Conservation (phyloP, 257 asterid genomes). For the Solanum dulcamara region DNA sequence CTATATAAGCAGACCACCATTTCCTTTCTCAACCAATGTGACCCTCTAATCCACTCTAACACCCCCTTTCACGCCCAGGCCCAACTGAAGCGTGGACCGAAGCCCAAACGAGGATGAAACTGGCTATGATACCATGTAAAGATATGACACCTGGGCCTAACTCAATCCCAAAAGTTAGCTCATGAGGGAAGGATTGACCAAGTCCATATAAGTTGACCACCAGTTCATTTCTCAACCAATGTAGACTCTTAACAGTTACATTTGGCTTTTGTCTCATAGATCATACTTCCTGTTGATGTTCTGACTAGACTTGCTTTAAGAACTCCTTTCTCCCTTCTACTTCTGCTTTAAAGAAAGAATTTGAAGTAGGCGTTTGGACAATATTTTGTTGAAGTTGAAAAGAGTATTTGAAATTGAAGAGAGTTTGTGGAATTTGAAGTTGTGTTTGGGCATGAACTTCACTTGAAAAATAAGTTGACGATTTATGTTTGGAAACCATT, state of each 20-base stretch:
- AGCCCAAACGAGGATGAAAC: no score
- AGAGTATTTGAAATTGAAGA: background rate
- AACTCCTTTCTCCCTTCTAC: background rate
- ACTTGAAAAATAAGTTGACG: background rate
- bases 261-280: background rate
- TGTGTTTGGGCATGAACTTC: background rate
- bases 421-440: background rate
- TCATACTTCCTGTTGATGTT: background rate
- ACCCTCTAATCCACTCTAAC: no score
- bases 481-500: background rate
- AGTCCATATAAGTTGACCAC: no score
- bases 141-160: no score
- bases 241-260: background rate
- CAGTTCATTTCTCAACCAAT: no score
- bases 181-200: no score
- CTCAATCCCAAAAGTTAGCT: no score
- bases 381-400: background rate
- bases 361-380: background rate
- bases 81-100: no score
- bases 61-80: no score
- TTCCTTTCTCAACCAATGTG: no score
- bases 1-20: no score
- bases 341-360: background rate
- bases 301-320: background rate
- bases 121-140: no score